Base-by-base conservation (phyloP, 1,139 yeast genomes). In the Geotrichum carabidarum region DNA sequence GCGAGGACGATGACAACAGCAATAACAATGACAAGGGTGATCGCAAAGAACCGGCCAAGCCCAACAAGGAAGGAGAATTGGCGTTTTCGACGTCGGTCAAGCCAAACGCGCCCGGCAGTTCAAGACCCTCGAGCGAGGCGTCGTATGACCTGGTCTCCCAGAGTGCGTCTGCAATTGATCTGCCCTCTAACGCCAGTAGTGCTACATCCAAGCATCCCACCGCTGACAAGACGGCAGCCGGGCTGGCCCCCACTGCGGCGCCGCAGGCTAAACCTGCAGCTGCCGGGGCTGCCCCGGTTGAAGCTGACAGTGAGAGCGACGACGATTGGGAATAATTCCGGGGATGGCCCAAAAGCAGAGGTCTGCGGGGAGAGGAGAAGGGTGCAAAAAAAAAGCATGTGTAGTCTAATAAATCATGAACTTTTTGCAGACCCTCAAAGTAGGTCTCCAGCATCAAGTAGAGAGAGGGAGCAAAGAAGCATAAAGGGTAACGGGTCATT, bases 141-240 rank as follows among this genome's bases (percentile, higher is more conserved):
- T 70, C 75, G 44, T 74, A 74, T 57, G 76, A 74, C 54, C 59
- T 73, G 50, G 72, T 73, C 30, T 71, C 75, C 11, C 69, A 71
- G 30, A 63, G 66, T 35, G 64, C 68, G 8, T 72, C 78, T 1
- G 67, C 69, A 7, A 62, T 69, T 38, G 73, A 69, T 53, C 60
- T 58, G 56, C 58, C 51, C 38, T 59, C 50, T 30, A 59, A 57
- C 50, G 51, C 8, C 35, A 32, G 35, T 32, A 8, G 35, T 32
- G 35, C 9, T 32, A 32, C 35, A 32, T 11, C n/a, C 14, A 11
- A n/a, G n/a, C n/a, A n/a, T n/a, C n/a, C n/a, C 1, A 32, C 30
- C 22, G 14, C 49, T 3, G 27, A 22, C 4, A 22, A 22, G 27
- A 22, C 27, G 27, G 27, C 27, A 22, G 27, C 4, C 5, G 27